phyloP scores from a whole-genome alignment of 768 basidiomycete genomes.

The Leccinum boreale region DNA sequence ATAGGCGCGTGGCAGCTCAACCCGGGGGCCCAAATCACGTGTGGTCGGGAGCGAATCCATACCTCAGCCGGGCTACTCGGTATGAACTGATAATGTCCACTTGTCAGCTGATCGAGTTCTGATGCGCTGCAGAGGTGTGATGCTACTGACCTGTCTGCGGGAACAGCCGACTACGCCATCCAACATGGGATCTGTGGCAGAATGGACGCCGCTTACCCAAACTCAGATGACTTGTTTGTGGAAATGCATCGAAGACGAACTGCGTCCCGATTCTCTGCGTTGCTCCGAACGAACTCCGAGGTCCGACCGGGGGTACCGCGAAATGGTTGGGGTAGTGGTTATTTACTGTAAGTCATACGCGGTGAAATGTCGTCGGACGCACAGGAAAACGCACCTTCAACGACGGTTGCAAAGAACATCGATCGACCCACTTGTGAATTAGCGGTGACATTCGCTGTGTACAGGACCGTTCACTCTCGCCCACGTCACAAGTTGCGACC shows the following conservation, averaged over 20 bases:
- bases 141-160: conserved; percentile 44
- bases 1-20: not conserved
- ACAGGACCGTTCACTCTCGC: conserved; percentile 29
- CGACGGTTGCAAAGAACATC: conserved; percentile 36
- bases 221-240: conserved; percentile 17
- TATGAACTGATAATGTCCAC: conserved; percentile 44
- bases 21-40: not conserved
- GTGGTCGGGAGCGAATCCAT: conserved; percentile 8
- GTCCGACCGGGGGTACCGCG: conserved; percentile 22
- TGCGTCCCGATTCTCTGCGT: conserved; percentile 55
- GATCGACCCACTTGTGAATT: conserved; percentile 31
- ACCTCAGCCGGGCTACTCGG: conserved; percentile 33
- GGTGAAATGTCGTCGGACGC: not conserved
- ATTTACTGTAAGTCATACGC: not conserved
- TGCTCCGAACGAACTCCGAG: conserved; percentile 34
- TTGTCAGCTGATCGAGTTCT: conserved; percentile 17
- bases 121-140: conserved; percentile 27
- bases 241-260: conserved; percentile 50
- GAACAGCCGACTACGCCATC: conserved; percentile 3
- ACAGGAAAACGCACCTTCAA: conserved; percentile 34
- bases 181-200: conserved; percentile 1
- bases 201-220: conserved; percentile 18
- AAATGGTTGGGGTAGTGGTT: conserved; percentile 56
- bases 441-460: conserved; percentile 28
- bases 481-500: not conserved